A percentile compares a stretch with the other conserved stretches of the same genome.
Evolutionary conservation across 371 early-diverging fungal species (phyloP).

Genomic region (Funneliformis caledonium): DNA sequence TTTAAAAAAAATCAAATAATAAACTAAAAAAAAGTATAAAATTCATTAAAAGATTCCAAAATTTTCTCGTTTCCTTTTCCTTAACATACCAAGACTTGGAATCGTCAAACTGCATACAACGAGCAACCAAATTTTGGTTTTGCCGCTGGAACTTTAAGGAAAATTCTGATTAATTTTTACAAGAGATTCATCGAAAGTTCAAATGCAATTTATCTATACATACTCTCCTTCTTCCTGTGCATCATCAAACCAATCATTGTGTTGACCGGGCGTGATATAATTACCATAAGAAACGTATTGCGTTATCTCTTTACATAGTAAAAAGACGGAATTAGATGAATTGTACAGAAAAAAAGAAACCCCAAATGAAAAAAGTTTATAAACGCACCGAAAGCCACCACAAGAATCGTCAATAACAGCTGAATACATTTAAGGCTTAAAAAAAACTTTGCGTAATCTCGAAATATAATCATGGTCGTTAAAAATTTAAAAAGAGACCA

Average conservation of each 20-base stretch:
- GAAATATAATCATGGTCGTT: constrained; percentile 16
- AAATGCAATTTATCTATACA: not conserved
- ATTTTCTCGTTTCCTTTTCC: not conserved
- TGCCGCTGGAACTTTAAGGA: not conserved
- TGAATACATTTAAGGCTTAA: not conserved
- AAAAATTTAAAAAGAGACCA: no score
- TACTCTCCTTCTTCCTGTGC: not conserved
- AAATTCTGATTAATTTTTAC: not conserved
- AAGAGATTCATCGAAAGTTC: not conserved
- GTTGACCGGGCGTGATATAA: not conserved
- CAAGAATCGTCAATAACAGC: not conserved
- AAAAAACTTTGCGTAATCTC: not conserved
- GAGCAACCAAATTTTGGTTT: constrained; percentile 15
- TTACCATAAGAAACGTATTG: constrained; percentile 9
- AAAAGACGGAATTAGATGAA: not conserved
- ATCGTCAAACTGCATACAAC: constrained; percentile 10
- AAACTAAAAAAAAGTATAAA: not conserved
- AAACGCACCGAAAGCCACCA: not conserved
- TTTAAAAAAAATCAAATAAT: not conserved
- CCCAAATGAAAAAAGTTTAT: not conserved
- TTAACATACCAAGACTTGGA: not conserved
- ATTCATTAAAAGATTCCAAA: not conserved
- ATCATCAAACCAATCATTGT: constrained; percentile 13
- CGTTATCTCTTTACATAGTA: not conserved
- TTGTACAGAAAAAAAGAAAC: not conserved